Evolutionary conservation across 2,329 filamentous ascomycete species (phyloP).

Genomic region (Clarireedia paspali): DNA sequence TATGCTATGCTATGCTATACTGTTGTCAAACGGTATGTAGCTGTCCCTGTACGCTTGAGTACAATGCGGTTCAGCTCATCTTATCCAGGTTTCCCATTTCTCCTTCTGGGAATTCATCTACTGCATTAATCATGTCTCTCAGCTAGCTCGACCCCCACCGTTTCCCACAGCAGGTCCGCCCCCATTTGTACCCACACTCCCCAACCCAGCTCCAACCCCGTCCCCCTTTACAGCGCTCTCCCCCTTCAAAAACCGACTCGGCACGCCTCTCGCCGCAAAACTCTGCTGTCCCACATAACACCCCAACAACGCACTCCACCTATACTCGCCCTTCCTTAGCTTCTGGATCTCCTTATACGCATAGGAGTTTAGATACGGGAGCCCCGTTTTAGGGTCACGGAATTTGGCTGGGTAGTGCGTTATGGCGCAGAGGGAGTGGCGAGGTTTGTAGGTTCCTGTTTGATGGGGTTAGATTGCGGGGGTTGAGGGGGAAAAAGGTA

Average conservation of each 20-base stretch:
- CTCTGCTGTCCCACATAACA: slow-evolving; percentile 69
- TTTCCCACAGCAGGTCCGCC: no score
- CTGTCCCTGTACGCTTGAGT: no score
- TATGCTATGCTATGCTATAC: no score
- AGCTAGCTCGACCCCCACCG: no score
- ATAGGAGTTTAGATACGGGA: slow-evolving; percentile 70
- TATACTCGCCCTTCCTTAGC: slow-evolving; percentile 64
- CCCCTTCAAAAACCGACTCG: slow-evolving; percentile 55
- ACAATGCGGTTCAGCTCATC: no score
- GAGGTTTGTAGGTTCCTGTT: slow-evolving; percentile 14
- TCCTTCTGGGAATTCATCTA: no score
- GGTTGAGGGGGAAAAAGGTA: neutral
- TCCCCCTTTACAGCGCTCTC: neutral
- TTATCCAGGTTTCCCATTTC: no score
- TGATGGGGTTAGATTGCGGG: neutral
- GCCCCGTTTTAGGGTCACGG: slow-evolving; percentile 73
- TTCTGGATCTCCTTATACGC: slow-evolving; percentile 79
- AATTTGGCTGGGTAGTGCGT: slow-evolving; percentile 77
- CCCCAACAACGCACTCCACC: slow-evolving; percentile 74
- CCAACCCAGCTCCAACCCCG: no score
- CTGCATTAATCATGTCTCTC: no score
- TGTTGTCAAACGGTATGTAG: no score
- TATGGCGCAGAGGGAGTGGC: slow-evolving; percentile 58
- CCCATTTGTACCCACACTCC: no score
- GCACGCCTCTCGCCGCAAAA: slow-evolving; percentile 67